Evolutionary conservation across 164 flowering plant genomes (phyloP), one percentile per base, ranked within the genome.

Genomic region (Annona cherimola): DNA sequence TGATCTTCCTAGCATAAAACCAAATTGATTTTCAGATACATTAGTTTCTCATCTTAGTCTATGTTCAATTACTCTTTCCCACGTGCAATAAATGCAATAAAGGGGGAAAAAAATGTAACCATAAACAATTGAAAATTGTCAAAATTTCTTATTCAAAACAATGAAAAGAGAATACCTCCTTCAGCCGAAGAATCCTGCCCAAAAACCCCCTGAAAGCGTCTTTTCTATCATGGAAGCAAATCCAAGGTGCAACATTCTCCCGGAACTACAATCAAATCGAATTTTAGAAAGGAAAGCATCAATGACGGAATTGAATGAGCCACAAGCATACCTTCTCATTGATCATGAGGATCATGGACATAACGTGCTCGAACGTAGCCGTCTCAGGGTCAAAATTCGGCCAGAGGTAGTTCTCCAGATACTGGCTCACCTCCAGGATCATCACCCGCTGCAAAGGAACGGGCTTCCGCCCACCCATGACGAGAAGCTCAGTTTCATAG

Each of bases 191-290:
- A 81, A 93, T 97, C 79, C 90, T 84, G 76, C 86, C 90, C 55
- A 95, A 82, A 67, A 96, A 96, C 26, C 83, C 81, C 75, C 80
- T 83, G 69, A 96, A 93, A 68, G 80, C 72, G 74, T 87, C 97
- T 66, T 89, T 91, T 71, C 81, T 81, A 74, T 91, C 89, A 73
- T 89, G 73, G 77, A 96, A 96, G 77, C 96, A 89, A 61, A 82
- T 79, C 99, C 99, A 95, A 19, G 97, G 95, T 0, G 93, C 93
- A 35, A 93, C 94, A 84, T 96, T 96, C 84, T 96, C 98, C 45
- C 99, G 86, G 75, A 96, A 96, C 99, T 93, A 83, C 83, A 81
- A 71, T 50, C 46, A 45, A 66, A 65, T 4, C 73, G 20, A 54
- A 50, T 50, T 50, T 46, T 4, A 46, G 12, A 50, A 6, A 6